Evolutionary conservation across 2,329 filamentous ascomycete genomes (phyloP), one percentile per base, ranked within the genome.

Genomic region (Daldinia eschscholtzii): DNA sequence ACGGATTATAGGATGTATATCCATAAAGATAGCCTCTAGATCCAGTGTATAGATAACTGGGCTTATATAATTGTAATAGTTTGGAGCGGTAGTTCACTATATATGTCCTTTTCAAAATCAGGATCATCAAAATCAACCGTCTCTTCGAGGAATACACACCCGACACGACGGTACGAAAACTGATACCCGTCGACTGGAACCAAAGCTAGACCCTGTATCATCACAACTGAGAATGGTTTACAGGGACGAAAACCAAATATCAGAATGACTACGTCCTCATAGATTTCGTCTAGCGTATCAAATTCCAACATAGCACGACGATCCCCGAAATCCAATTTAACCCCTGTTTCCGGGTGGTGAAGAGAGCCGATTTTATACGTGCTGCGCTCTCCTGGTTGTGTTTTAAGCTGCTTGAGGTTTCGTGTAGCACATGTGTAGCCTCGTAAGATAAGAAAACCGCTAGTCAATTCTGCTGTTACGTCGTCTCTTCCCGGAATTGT

Each of bases 151-250:
- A 12, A 39, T 3, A 13, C 61, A 13, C 42, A 55, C 6, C 63
- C 64, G n/a, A 64, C 64, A 7, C 64, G 67, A 20, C 60, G 64
- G n/a, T 64, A 66, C 10, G 33, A 50, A n/a, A 33, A 18, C 28
- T 9, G 46, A 9, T 59, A 65, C 6, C 50, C 15, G n/a, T 60
- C 53, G 15, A 13, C 10, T n/a, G 13, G 20, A 12, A 57, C 39
- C 0, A 66, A 39, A 12, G 56, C 67, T 15, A 70, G 42, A 7
- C 56, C 61, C 13, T 35, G 15, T 2, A 44, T 13, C 2, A 20
- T 20, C 2, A 61, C 23, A 7, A 26, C 10, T 7, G 53, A 63
- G 18, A 58, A 46, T 6, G 15, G 12, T 18, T 28, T 26, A 13
- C 6, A 12, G 7, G 18, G 39, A 35, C 44, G 46, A n/a, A 65